phyloP scores from a whole-genome alignment of 1,139 yeast genomes.

The Debaryomycetaceae sp. region DNA sequence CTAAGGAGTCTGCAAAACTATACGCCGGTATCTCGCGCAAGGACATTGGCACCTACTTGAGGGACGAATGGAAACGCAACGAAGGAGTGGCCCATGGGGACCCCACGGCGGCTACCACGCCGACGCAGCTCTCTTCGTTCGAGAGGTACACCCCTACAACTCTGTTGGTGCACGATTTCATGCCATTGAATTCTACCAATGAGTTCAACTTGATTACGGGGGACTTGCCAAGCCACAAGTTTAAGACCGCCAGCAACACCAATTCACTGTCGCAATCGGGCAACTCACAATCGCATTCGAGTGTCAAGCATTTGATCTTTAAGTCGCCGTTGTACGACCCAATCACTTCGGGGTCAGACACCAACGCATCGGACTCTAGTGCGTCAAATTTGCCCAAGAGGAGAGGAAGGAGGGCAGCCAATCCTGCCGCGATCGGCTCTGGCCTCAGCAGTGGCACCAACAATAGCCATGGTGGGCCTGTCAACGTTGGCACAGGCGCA shows the following conservation, averaged over 20 bases:
- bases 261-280: slow-evolving; percentile 9
- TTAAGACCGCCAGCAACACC: slow-evolving; percentile 16
- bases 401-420: slow-evolving; percentile 24
- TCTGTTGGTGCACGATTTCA: slow-evolving; percentile 35
- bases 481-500: slow-evolving; percentile 11
- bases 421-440: slow-evolving; percentile 11
- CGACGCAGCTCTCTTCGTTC: slow-evolving; percentile 1
- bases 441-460: slow-evolving; percentile 12
- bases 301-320: slow-evolving; percentile 37
- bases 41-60: slow-evolving; percentile 13
- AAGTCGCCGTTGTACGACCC: slow-evolving; percentile 38
- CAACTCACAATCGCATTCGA: slow-evolving; percentile 10
- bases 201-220: slow-evolving; percentile 43
- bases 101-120: background rate
- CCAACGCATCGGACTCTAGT: slow-evolving; percentile 24
- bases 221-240: slow-evolving; percentile 25
- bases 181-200: slow-evolving; percentile 35
- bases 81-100: no score
- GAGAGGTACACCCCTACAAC: slow-evolving; percentile 4
- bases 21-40: slow-evolving; percentile 28
- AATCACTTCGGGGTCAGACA: slow-evolving; percentile 41
- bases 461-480: slow-evolving; percentile 11
- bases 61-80: slow-evolving; percentile 4
- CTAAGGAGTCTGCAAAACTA: slow-evolving; percentile 33
- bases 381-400: slow-evolving; percentile 16